A percentile compares a stretch with the other conserved stretches of the same genome.
phyloP scores from a whole-genome alignment of 306 rosid species.

The Ormosia semicastrata region DNA sequence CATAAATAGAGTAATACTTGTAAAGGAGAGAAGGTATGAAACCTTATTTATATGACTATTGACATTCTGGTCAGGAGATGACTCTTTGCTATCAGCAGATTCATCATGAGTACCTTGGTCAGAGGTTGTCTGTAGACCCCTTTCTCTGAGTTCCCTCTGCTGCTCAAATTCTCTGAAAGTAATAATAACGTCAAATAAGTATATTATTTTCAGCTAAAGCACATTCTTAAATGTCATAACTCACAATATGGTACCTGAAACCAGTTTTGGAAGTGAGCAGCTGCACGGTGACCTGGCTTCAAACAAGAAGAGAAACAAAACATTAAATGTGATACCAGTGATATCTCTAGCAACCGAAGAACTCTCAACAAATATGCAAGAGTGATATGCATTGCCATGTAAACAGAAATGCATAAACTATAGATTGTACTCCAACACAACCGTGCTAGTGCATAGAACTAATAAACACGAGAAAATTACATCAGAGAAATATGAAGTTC shows the following conservation, averaged over 20 bases:
- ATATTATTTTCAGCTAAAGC: slow-evolving; percentile 27
- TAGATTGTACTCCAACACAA: neutral
- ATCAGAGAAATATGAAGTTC: slow-evolving; percentile 24
- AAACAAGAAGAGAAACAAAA: slow-evolving; percentile 38
- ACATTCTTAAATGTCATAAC: slow-evolving; percentile 32
- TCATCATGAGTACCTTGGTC: slow-evolving; percentile 67
- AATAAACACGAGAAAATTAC: neutral
- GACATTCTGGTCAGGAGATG: slow-evolving; percentile 60
- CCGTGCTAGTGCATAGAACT: slow-evolving; percentile 1
- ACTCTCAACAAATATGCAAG: slow-evolving; percentile 14
- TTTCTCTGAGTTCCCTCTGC: slow-evolving; percentile 98
- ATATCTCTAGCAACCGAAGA: slow-evolving; percentile 22
- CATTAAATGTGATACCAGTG: slow-evolving; percentile 24
- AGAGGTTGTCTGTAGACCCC: slow-evolving; percentile 75
- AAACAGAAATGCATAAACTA: slow-evolving; percentile 18
- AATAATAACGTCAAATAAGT: slow-evolving; percentile 35
- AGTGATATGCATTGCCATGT: neutral
- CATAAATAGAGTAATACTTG: neutral
- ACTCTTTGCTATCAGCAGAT: slow-evolving; percentile 63
- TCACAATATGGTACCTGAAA: slow-evolving; percentile 67
- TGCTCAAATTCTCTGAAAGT: slow-evolving; percentile 96
- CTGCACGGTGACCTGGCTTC: slow-evolving; percentile 93
- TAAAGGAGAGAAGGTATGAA: slow-evolving; percentile 13
- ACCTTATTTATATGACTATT: slow-evolving; percentile 76
- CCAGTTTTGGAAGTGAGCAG: slow-evolving; percentile 99